phyloP scores from a whole-genome alignment of 2,329 filamentous ascomycete genomes.

The Stylonectria norvegica region DNA sequence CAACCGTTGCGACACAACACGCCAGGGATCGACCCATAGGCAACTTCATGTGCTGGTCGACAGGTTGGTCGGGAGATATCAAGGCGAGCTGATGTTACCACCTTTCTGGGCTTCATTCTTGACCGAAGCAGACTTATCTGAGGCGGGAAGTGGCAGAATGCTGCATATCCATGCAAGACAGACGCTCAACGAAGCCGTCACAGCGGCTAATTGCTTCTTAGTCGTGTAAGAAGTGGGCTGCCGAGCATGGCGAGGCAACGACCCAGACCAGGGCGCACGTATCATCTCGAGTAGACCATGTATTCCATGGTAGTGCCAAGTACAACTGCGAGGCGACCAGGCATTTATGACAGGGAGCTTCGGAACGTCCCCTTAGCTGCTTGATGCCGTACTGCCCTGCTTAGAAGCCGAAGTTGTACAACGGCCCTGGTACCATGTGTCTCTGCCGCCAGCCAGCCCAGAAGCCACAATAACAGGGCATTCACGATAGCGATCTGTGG shows the following conservation, averaged over 20 bases:
- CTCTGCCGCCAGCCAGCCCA: background rate
- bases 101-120: conserved; percentile 8
- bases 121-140: conserved; percentile 10
- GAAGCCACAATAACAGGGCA: background rate
- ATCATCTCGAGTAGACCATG: background rate
- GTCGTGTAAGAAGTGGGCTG: background rate
- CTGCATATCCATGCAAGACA: background rate
- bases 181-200: background rate
- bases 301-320: background rate
- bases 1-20: conserved; percentile 14
- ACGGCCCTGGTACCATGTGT: background rate
- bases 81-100: conserved; percentile 18
- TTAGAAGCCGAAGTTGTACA: background rate
- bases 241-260: background rate
- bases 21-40: conserved; percentile 12
- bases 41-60: conserved; percentile 17
- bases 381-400: background rate
- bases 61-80: conserved; percentile 25
- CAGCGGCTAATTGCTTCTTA: background rate
- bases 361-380: background rate
- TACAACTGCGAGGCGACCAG: background rate
- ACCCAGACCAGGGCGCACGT: background rate
- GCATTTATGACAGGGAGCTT: background rate
- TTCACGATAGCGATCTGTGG: background rate
- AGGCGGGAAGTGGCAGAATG: conserved; percentile 4